These are phyloP conservation scores for Rhodotorula taiwanensis DNA, from an alignment of 768 basidiomycete species.

Conservation along the genomic window DNA sequence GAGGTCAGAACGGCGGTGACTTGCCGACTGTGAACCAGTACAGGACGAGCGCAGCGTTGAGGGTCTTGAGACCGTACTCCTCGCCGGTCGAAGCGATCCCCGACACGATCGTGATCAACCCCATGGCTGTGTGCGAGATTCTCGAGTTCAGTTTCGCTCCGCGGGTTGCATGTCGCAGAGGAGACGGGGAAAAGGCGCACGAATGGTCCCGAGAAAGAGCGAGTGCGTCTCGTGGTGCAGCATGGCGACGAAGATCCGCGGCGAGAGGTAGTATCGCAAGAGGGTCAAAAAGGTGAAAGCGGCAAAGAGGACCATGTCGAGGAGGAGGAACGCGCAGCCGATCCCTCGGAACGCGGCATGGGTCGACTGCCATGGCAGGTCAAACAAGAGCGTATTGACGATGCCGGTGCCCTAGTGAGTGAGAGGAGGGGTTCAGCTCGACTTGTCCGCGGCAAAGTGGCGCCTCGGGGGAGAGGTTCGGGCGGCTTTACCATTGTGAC, in stretches of 20 bases:
- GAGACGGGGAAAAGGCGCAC: neutral
- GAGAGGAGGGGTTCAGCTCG: too few species aligned
- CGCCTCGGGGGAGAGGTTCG: neutral
- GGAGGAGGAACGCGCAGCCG: slow-evolving; percentile 36
- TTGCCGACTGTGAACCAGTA: slow-evolving; percentile 37
- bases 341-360: slow-evolving; percentile 37
- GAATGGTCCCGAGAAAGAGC: slow-evolving; percentile 30
- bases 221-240: slow-evolving; percentile 37
- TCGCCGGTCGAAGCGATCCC: slow-evolving; percentile 31
- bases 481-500: slow-evolving; percentile 17
- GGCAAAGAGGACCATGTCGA: slow-evolving; percentile 37
- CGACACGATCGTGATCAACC: slow-evolving; percentile 38
- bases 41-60: slow-evolving; percentile 32
- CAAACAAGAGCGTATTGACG: slow-evolving; percentile 36
- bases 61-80: slow-evolving; percentile 33
- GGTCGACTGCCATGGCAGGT: slow-evolving; percentile 31
- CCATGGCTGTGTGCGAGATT: slow-evolving; percentile 27
- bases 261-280: slow-evolving; percentile 37
- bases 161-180: too few species aligned
- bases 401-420: slow-evolving; percentile 39
- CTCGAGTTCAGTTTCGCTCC: too few species aligned
- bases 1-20: neutral
- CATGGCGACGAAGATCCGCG: slow-evolving; percentile 36
- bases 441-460: too few species aligned
- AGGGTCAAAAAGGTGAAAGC: slow-evolving; percentile 35